These are phyloP conservation scores for Colletotrichum paranaense DNA, from an alignment of 2,329 filamentous ascomycete genomes.

Conservation along the genomic window DNA sequence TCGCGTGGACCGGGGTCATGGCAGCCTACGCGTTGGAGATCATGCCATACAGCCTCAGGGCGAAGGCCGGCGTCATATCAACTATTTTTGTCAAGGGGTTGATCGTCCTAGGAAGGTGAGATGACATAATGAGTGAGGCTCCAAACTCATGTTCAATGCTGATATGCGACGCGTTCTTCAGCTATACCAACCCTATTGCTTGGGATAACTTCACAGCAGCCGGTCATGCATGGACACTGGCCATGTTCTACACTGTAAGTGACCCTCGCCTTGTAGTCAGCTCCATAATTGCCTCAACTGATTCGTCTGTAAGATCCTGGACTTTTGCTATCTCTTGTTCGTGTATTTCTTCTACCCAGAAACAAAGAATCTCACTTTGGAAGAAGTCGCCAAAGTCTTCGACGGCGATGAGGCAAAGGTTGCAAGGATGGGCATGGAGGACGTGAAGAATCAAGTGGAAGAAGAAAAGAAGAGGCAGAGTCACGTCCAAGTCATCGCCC, in stretches of 20 bases:
- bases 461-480: background rate
- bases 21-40: background rate
- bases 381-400: background rate
- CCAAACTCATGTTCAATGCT: no score
- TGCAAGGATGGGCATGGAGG: background rate
- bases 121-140: background rate
- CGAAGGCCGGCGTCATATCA: background rate
- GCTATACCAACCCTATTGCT: background rate
- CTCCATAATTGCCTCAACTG: background rate
- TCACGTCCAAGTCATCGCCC: no score
- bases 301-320: background rate
- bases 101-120: background rate
- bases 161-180: no score
- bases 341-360: background rate
- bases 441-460: background rate
- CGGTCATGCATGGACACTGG: background rate
- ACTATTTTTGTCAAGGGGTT: background rate
- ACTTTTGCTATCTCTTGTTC: background rate
- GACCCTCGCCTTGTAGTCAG: no score
- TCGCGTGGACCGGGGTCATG: background rate
- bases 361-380: background rate
- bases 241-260: background rate
- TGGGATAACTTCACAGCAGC: background rate
- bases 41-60: background rate
- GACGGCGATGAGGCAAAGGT: background rate